These are phyloP conservation scores for Cupressus sempervirens DNA, from an alignment of 75 land plant genomes.

Conservation along the genomic window DNA sequence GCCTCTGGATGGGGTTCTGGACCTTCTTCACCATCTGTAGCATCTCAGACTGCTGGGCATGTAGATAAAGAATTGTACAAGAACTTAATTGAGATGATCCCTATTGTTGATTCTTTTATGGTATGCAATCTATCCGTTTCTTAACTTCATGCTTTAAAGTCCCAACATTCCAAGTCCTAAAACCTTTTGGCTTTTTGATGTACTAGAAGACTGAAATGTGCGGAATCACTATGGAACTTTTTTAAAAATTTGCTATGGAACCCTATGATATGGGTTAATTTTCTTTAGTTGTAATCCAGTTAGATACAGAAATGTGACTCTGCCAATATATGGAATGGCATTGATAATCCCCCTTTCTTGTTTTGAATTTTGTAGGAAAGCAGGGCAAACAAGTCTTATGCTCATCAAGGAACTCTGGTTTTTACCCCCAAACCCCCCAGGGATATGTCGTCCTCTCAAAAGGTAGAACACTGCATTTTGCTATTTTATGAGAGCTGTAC, in stretches of 20 bases:
- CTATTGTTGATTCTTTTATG: slow-evolving; percentile 2
- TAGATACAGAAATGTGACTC: background rate
- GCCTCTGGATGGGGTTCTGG: slow-evolving; percentile 7
- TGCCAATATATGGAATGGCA: background rate
- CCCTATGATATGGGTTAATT: background rate
- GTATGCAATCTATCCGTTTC: background rate
- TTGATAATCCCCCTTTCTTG: background rate
- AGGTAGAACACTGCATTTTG: background rate
- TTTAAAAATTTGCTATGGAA: background rate
- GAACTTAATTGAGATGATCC: background rate
- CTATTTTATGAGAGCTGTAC: background rate
- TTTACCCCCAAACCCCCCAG: slow-evolving; percentile 1
- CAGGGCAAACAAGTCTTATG: slow-evolving; percentile 1
- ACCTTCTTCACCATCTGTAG: background rate
- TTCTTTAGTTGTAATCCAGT: background rate
- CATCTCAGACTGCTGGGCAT: background rate
- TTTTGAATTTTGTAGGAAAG: background rate
- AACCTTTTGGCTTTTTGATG: background rate
- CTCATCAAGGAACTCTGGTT: slow-evolving; percentile 5
- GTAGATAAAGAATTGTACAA: slow-evolving; percentile 1
- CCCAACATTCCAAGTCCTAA: background rate
- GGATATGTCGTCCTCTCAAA: slow-evolving; percentile 1
- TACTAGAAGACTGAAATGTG: background rate
- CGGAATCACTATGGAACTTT: background rate
- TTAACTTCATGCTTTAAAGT: background rate